Evolutionary conservation across 2,329 filamentous ascomycete species (phyloP), one percentile per base, ranked within the genome.

Genomic region (Xylaria sp.): DNA sequence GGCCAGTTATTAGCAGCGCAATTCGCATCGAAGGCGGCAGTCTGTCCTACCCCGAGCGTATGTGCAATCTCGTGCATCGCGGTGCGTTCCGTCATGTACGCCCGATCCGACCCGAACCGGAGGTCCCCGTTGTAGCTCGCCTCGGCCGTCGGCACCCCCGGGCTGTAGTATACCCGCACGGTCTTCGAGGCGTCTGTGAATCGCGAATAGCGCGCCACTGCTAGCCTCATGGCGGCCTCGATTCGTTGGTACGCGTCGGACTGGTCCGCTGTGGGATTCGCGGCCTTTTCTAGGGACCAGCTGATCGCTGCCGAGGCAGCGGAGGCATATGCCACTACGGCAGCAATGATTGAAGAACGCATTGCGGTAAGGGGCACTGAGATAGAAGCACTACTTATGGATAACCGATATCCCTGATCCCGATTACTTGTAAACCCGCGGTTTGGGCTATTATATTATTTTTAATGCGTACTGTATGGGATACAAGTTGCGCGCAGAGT

Each of bases 31-130:
- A 84, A 85, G 9, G 78, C 78, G 8, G 73, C 70, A 3, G 82
- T 83, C 76, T 82, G 81, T 0, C 83, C 83, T n/a, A 85, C 77
- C 3, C 83, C 83, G 5, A 85, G 79, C 0, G 83, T 84, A 73
- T 85, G 83, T 1, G 82, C 70, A 51, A 84, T 84, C 76, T 85
- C 83, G 71, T 85, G 83, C 73, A 85, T 77, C 5, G 83, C 83
- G 2, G 82, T 84, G 16, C 83, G 82, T 74, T 85, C 82, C 57
- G 74, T 84, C 83, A 85, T 85, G 78, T 83, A 85, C 0, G 79
- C 69, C 9, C 83, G 74, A 78, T 84, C 78, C 13, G 78, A 76
- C 5, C 83, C 83, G 74, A 85, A 85, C 16, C 83, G 81, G n/a
- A 85, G 76, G 73, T 82, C 80, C 48, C 83, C 83, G 72, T 81